Evolutionary conservation across 768 basidiomycete genomes (phyloP), one percentile per base, ranked within the genome.

Genomic region (Filobasidium floriforme): DNA sequence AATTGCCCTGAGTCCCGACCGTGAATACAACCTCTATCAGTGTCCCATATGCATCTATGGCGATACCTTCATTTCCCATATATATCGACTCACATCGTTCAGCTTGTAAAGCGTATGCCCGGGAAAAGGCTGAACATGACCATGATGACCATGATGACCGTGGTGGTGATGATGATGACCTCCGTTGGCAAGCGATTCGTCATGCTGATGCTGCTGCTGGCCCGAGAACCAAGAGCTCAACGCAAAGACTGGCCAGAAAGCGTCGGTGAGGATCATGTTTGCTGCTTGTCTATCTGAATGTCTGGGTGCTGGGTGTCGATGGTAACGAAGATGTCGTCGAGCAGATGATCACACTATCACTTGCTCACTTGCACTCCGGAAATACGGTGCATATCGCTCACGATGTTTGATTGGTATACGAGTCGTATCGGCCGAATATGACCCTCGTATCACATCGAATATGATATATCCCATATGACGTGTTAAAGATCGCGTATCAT

Each of bases 1-100:
- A 29, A 43, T 65, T 65, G 10, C 63, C 63, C 63, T 65, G 41
- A n/a, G n/a, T n/a, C n/a, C n/a, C n/a, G n/a, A n/a, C n/a, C n/a
- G n/a, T n/a, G n/a, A n/a, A 37, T 37, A 37, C 32, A 37, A 37
- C 32, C 32, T 9, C 32, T 37, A 37, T 37, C 46, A 49, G 46
- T n/a, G n/a, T n/a, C n/a, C n/a, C n/a, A n/a, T n/a, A n/a, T n/a
- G n/a, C n/a, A n/a, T n/a, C n/a, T n/a, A n/a, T n/a, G n/a, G n/a
- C n/a, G n/a, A n/a, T n/a, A n/a, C n/a, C n/a, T n/a, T n/a, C n/a
- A n/a, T n/a, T n/a, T n/a, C n/a, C n/a, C n/a, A n/a, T n/a, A n/a
- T 19, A 19, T 10, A 49, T 46, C 41, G 12, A 59, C 63, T 59
- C 40, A 59, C 63, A 65, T 65, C 63, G 40, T 65, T 65, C 54